phyloP scores from a whole-genome alignment of 345 rosid genomes.

The Eucalyptus tenuipes region DNA sequence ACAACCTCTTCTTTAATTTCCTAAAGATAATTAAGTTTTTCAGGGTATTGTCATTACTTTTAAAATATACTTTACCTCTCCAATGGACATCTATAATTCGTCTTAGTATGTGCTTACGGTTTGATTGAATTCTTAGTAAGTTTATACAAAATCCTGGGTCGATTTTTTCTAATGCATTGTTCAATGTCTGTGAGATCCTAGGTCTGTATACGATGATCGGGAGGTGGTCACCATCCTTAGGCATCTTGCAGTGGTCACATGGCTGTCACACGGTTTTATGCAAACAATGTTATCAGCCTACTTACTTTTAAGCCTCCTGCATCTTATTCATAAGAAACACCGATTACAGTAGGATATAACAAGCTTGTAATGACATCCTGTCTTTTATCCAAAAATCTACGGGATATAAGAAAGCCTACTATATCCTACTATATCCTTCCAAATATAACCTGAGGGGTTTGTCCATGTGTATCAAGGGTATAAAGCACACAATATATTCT shows the following conservation, averaged over 20 bases:
- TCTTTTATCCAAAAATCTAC: not conserved
- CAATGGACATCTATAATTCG: not conserved
- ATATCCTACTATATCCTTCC: not conserved
- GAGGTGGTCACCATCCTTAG: not conserved
- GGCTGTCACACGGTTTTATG: not conserved
- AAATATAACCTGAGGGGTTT: not conserved
- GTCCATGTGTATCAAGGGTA: not conserved
- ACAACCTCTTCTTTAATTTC: not conserved
- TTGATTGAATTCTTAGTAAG: not conserved
- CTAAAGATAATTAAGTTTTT: not conserved
- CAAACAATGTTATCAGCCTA: not conserved
- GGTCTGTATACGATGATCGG: not conserved
- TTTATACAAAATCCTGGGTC: not conserved
- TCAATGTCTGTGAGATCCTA: not conserved
- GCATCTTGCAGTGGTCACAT: not conserved
- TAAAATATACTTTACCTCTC: too few relatives aligned
- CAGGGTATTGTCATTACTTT: not conserved
- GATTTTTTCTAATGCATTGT: not conserved
- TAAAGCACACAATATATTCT: not conserved
- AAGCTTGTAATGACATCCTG: not conserved
- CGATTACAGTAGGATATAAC: not conserved
- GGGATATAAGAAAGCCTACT: not conserved
- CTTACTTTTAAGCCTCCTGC: not conserved
- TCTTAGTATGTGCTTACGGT: not conserved
- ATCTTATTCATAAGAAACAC: not conserved